Conservation (phyloP, 2,329 filamentous ascomycete genomes). For the Leptographium galeiforme region DNA sequence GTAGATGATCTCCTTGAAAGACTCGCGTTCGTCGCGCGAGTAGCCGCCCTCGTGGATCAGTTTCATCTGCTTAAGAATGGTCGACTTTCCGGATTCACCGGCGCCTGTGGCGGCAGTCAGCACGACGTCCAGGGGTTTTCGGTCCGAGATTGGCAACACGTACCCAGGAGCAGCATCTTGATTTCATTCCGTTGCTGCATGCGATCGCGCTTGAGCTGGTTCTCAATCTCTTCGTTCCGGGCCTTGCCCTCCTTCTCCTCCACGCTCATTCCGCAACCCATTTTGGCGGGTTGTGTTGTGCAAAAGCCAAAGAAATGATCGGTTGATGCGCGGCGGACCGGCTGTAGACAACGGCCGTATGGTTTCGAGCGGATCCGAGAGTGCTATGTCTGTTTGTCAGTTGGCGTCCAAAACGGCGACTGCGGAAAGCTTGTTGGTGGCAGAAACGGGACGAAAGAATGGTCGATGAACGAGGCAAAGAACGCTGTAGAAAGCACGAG, state of each 20-base stretch:
- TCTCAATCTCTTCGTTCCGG: conserved; percentile 99
- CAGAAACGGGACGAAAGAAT: too few species aligned
- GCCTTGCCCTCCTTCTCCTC: conserved; percentile 99
- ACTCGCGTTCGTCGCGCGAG: conserved; percentile 71
- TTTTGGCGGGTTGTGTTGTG: conserved; percentile 43
- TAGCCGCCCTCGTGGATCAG: conserved; percentile 98
- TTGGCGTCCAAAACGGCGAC: too few species aligned
- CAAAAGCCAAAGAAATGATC: not conserved
- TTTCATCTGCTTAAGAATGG: conserved; percentile 96
- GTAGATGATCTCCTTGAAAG: conserved; percentile 59
- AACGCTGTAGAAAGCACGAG: too few species aligned
- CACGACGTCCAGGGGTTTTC: not conserved
- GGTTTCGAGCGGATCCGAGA: too few species aligned
- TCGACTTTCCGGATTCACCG: conserved; percentile 95
- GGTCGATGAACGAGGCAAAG: too few species aligned
- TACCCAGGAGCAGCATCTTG: conserved; percentile 98
- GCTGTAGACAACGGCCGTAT: not conserved
- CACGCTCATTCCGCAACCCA: conserved; percentile 99
- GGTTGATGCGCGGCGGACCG: not conserved
- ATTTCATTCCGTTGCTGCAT: conserved; percentile 99
- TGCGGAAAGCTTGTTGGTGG: too few species aligned
- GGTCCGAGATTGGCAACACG: conserved; percentile 20
- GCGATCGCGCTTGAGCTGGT: conserved; percentile 95
- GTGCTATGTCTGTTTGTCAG: too few species aligned
- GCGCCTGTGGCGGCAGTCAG: conserved; percentile 48